Percentiles rank a stretch among this genome's conserved stretches.
Evolutionary conservation across 306 rosid species (phyloP).

Genomic region (Cotoneaster glaucophyllus): DNA sequence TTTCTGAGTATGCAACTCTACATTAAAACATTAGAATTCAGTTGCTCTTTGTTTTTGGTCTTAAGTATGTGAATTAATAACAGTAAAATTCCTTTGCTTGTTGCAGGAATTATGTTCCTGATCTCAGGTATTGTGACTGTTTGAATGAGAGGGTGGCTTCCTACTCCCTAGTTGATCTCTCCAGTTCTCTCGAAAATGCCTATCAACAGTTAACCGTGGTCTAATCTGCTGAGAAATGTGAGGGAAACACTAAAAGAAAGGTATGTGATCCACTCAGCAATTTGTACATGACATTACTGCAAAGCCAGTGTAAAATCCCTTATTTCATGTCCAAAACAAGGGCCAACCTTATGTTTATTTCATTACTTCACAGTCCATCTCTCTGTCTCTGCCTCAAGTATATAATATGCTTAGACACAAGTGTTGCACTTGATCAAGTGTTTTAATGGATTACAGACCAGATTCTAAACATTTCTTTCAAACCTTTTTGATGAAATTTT

Average conservation of each 20-base stretch:
- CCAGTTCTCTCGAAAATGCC: neutral
- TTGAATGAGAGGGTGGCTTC: neutral
- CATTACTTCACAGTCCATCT: neutral
- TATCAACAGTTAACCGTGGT: neutral
- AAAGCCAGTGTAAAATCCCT: neutral
- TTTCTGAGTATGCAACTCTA: slow-evolving; percentile 21
- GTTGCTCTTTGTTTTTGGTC: neutral
- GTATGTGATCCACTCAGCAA: neutral
- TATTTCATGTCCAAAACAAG: neutral
- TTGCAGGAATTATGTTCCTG: neutral
- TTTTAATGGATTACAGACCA: neutral
- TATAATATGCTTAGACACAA: neutral
- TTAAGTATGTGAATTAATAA: neutral
- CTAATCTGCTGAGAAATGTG: neutral
- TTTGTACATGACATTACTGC: neutral
- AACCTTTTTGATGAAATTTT: neutral
- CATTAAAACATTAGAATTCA: neutral
- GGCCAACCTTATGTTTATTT: neutral
- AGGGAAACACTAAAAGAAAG: neutral
- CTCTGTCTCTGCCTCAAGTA: neutral
- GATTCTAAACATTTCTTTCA: neutral
- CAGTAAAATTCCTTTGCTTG: neutral
- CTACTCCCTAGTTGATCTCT: neutral
- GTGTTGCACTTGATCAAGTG: neutral
- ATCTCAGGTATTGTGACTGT: neutral